phyloP scores from a whole-genome alignment of 768 basidiomycete species.

The Filobasidium floriforme region DNA sequence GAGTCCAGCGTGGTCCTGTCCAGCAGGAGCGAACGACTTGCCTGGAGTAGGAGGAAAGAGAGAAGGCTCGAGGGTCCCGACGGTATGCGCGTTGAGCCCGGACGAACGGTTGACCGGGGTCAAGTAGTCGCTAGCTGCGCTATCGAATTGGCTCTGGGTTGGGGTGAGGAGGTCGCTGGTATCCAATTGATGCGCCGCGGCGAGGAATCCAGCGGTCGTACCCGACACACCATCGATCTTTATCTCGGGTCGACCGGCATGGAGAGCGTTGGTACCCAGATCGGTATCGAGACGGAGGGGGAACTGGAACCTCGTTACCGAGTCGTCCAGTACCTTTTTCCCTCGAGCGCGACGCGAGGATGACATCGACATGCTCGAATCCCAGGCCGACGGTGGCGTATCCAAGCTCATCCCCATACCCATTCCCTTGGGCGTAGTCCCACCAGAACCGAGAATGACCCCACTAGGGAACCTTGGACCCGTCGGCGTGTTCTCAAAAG shows the following conservation, averaged over 20 bases:
- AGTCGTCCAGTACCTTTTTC: constrained; percentile 13
- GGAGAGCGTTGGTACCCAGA: not conserved
- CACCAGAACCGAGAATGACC: not conserved
- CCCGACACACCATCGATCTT: not conserved
- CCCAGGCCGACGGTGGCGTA: not conserved
- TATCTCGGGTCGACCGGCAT: not conserved
- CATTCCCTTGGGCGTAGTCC: not conserved
- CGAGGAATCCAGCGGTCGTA: not conserved
- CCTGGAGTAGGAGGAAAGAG: constrained; percentile 1
- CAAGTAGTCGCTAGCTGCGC: not conserved
- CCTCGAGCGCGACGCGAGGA: constrained; percentile 1
- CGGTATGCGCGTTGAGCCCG: not conserved
- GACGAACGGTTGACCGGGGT: not conserved
- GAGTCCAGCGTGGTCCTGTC: not conserved
- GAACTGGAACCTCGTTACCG: constrained; percentile 19
- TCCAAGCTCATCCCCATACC: not conserved
- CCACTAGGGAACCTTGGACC: constrained; percentile 5
- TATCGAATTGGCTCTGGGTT: not conserved
- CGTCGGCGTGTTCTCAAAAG: constrained; percentile 4
- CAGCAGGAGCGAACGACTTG: not conserved
- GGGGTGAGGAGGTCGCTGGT: not conserved
- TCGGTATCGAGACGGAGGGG: not conserved
- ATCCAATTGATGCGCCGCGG: not conserved
- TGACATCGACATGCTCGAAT: not conserved
- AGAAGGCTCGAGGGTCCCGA: not conserved